Evolutionary conservation across 495 filamentous ascomycete species (phyloP), one percentile per base, ranked within the genome.

Genomic region (Podospora conica): DNA sequence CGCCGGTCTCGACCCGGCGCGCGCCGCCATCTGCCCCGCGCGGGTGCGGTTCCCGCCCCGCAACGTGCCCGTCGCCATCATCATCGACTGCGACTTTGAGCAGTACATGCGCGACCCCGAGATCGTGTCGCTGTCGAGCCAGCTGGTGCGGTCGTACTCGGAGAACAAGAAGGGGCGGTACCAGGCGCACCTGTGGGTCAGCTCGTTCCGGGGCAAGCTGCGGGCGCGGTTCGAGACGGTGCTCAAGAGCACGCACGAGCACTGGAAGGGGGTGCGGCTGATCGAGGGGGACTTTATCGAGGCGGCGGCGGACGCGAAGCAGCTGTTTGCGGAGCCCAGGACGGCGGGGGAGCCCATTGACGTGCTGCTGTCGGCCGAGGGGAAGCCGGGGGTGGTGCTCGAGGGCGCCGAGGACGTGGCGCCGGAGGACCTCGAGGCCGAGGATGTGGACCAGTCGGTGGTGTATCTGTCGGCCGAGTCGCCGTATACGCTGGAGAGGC

Each of bases 11-110:
- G 75, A 80, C 53, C 77, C 79, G 7, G 61, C 69, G n/a, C n/a
- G n/a, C 5, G 55, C 68, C 9, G 62, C 63, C 11, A 67, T 67
- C 23, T 66, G 23, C 56, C 66, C 48, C 67, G n/a, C 29, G 40
- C 73, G 70, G 64, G 71, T 71, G 61, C 68, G 73, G 15, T 68
- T 67, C 69, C 40, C 74, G 72, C 61, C 78, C 80, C 84, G 67
- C 10, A 69, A 65, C 2, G 78, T 93, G 8, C 93, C 94, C 3
- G 76, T 98, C 8, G 84, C 91, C 0, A 71, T 98, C 68, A 78
- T 99, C 48, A 76, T 99, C 68, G 95, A 99, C 75, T 98, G 96
- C 75, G 87, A 90, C 66, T 99, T 94, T 68, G 92, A 99, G 68
- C 84, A 90, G 11, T 80, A 94, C 70, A 99, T 99, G 95, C 80